These are phyloP conservation scores for Dictyostelium firmibasis DNA, from an alignment of 78 protist species.

Conservation along the genomic window DNA sequence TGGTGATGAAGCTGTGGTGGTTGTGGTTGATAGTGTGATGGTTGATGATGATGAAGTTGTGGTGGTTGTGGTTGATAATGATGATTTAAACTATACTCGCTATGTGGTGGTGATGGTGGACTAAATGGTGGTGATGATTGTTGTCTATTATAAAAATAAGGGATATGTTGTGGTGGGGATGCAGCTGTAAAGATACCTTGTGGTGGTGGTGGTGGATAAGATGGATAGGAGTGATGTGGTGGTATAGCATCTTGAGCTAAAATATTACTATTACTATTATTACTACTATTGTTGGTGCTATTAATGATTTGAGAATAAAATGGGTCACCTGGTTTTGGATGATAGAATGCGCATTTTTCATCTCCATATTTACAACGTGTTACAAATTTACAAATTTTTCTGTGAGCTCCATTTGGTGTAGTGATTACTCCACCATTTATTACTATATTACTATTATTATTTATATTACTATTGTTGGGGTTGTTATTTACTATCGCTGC, in stretches of 20 bases:
- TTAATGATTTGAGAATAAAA: not conserved
- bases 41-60: not conserved
- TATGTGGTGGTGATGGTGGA: not conserved
- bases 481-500: not conserved
- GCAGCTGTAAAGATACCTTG: not conserved
- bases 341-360: slow-evolving; percentile 13
- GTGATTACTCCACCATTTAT: not conserved
- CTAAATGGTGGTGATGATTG: not conserved
- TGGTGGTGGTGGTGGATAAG: not conserved
- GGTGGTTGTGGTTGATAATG: not conserved
- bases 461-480: not conserved
- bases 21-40: not conserved
- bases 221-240: not conserved
- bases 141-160: slow-evolving; percentile 2
- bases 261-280: not conserved
- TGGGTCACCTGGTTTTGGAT: slow-evolving; percentile 30
- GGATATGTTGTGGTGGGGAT: not conserved
- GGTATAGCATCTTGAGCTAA: not conserved
- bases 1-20: not conserved
- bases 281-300: not conserved
- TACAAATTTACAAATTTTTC: slow-evolving; percentile 45
- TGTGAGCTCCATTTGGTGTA: not conserved
- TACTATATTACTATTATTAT: not conserved
- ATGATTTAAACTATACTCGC: slow-evolving; percentile 1
- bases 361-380: slow-evolving; percentile 39